Evolutionary conservation across 2,329 filamentous ascomycete species (phyloP).

Genomic region (Verticillium isaacii): DNA sequence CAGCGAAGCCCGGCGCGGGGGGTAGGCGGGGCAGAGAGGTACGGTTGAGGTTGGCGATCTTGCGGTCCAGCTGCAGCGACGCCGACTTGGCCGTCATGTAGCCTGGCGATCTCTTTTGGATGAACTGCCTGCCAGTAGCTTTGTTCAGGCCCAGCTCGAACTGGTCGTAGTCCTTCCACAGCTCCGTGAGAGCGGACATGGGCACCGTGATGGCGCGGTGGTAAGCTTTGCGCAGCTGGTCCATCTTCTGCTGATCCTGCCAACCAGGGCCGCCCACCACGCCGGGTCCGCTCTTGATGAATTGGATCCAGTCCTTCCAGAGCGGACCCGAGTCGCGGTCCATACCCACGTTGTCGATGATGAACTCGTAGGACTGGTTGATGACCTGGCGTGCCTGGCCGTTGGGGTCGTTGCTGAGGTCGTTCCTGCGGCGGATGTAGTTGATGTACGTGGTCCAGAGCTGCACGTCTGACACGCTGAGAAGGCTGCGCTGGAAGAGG

Average conservation of each 20-base stretch:
- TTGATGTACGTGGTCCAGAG: slow-evolving; percentile 94
- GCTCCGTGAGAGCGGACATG: slow-evolving; percentile 71
- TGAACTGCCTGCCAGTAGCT: slow-evolving; percentile 88
- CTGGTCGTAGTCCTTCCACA: slow-evolving; percentile 97
- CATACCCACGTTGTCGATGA: slow-evolving; percentile 81
- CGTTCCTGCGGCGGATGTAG: slow-evolving; percentile 88
- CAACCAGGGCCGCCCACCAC: slow-evolving; percentile 79
- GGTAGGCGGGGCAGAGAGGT: slow-evolving; percentile 77
- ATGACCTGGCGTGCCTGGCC: slow-evolving; percentile 76
- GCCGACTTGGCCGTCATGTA: slow-evolving; percentile 97
- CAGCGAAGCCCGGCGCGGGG: slow-evolving; percentile 80
- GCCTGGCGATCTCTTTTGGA: slow-evolving; percentile 85
- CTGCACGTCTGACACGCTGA: slow-evolving; percentile 74
- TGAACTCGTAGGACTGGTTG: slow-evolving; percentile 85
- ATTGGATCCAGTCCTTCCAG: slow-evolving; percentile 93
- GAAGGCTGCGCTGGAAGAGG: slow-evolving; percentile 76
- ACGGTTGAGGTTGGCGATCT: slow-evolving; percentile 70
- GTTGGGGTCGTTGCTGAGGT: slow-evolving; percentile 70
- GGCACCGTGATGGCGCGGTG: slow-evolving; percentile 86
- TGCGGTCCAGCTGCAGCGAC: slow-evolving; percentile 84
- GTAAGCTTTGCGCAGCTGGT: slow-evolving; percentile 85
- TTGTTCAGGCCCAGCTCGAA: slow-evolving; percentile 96
- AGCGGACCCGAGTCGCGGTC: slow-evolving; percentile 86
- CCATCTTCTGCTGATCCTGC: slow-evolving; percentile 99
- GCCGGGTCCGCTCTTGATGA: slow-evolving; percentile 84